These are phyloP conservation scores for Nematocida sp. DNA, from an alignment of 371 early-diverging fungal species.

Conservation along the genomic window DNA sequence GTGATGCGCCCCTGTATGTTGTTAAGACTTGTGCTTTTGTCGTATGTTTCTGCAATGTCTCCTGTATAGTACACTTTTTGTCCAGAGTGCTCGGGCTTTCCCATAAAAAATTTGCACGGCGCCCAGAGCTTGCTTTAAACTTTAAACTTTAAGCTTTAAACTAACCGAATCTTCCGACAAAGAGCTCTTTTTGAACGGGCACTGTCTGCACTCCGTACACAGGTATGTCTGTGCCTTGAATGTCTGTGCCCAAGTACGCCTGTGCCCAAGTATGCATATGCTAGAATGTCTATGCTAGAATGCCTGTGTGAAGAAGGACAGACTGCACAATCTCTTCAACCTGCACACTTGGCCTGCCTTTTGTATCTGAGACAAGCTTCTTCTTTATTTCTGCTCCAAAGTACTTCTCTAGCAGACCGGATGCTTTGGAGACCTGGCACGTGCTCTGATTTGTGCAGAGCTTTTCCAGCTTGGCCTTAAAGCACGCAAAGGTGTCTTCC, in stretches of 20 bases:
- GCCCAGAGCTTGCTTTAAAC: neutral
- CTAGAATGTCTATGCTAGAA: neutral
- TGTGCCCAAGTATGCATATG: too few species aligned
- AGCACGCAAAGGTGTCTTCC: neutral
- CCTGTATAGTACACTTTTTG: constrained; percentile 59
- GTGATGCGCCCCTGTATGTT: constrained; percentile 61
- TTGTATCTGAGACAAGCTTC: neutral
- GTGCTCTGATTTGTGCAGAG: neutral
- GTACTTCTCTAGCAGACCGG: neutral
- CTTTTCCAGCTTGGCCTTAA: neutral
- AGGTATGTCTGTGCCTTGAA: too few species aligned
- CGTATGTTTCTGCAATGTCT: constrained; percentile 58
- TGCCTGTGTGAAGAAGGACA: too few species aligned
- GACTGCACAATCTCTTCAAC: too few species aligned
- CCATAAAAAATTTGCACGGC: constrained; percentile 48
- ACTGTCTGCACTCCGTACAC: too few species aligned
- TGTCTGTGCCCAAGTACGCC: too few species aligned
- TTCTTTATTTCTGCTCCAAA: neutral
- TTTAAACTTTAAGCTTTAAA: neutral
- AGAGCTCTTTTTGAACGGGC: too few species aligned
- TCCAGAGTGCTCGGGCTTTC: constrained; percentile 36
- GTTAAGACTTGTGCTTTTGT: constrained; percentile 57
- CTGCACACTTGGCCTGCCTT: too few species aligned
- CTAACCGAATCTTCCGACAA: neutral
- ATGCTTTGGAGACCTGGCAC: neutral